Conservation (phyloP, 1,284 basidiomycete species). For the Clitocybe nebularis region DNA sequence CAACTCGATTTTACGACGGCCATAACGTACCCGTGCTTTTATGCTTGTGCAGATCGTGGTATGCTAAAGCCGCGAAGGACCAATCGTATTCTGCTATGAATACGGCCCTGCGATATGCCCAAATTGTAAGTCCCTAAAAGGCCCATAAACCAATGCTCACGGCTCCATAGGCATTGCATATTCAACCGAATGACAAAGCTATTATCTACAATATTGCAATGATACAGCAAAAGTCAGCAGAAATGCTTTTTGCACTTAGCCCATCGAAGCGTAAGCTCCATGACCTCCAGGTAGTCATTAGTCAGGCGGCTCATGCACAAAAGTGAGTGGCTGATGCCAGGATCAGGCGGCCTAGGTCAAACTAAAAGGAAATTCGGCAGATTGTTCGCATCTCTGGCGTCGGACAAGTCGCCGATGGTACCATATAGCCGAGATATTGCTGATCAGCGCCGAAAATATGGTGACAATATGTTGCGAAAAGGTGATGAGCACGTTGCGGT, state of each 20-base stretch:
- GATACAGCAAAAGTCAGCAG: constrained; percentile 92
- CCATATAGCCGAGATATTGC: constrained; percentile 86
- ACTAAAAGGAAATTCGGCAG: constrained; percentile 32
- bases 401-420: constrained; percentile 64
- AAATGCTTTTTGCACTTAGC: constrained; percentile 75
- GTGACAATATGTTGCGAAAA: constrained; percentile 76
- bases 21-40: constrained; percentile 73
- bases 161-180: constrained; percentile 62
- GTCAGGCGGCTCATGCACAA: constrained; percentile 85
- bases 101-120: constrained; percentile 75
- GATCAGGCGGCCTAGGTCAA: not conserved
- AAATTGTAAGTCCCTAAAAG: constrained; percentile 51
- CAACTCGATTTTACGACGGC: constrained; percentile 65
- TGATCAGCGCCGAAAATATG: constrained; percentile 84
- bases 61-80: constrained; percentile 86
- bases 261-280: constrained; percentile 74
- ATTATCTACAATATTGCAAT: constrained; percentile 93
- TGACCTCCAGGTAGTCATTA: constrained; percentile 75
- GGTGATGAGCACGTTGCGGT: constrained; percentile 73
- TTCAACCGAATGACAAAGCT: constrained; percentile 84
- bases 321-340: constrained; percentile 48
- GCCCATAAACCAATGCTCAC: not conserved
- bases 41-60: constrained; percentile 87
- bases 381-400: constrained; percentile 78
- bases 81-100: constrained; percentile 78